A percentile compares a stretch with the other conserved stretches of the same genome.
Conservation (phyloP, 768 basidiomycete species). For the Hygrocybe punicea region DNA sequence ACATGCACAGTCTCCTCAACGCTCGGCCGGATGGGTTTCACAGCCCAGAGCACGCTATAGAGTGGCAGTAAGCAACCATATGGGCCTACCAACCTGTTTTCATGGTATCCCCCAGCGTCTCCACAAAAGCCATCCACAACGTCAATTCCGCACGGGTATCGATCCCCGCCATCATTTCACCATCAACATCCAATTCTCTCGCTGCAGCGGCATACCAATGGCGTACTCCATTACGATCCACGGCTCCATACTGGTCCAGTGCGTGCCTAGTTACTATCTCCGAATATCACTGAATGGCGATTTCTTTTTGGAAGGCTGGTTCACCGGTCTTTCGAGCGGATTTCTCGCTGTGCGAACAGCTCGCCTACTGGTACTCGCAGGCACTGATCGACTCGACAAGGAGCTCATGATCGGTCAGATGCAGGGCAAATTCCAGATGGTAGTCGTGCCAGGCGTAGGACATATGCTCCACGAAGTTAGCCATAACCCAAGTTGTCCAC, state of each 20-base stretch:
- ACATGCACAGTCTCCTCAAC: slow-evolving; percentile 87
- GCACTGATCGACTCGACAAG: slow-evolving; percentile 87
- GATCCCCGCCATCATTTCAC: slow-evolving; percentile 72
- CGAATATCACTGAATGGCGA: background rate
- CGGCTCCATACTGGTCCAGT: slow-evolving; percentile 91
- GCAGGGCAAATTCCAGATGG: slow-evolving; percentile 95
- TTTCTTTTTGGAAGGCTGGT: slow-evolving; percentile 68
- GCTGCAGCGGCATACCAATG: slow-evolving; percentile 55
- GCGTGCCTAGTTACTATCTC: slow-evolving; percentile 21
- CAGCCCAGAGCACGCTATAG: slow-evolving; percentile 78
- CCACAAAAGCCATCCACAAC: slow-evolving; percentile 81
- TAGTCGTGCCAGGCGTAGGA: slow-evolving; percentile 80
- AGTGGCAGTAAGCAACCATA: slow-evolving; percentile 81
- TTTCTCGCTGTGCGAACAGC: slow-evolving; percentile 80
- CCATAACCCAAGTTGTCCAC: slow-evolving; percentile 7
- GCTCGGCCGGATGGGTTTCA: slow-evolving; percentile 83
- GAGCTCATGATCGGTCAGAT: slow-evolving; percentile 96
- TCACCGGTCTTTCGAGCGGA: slow-evolving; percentile 69
- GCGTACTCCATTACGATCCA: slow-evolving; percentile 80
- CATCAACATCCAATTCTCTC: slow-evolving; percentile 36
- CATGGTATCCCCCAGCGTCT: slow-evolving; percentile 47
- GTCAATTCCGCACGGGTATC: slow-evolving; percentile 80
- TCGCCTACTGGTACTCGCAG: slow-evolving; percentile 85
- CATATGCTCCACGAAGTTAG: slow-evolving; percentile 93
- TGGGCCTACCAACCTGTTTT: background rate